Percentiles rank a stretch among this genome's conserved stretches.
Evolutionary conservation across 1,284 basidiomycete genomes (phyloP).

Genomic region (Cerrena zonata): DNA sequence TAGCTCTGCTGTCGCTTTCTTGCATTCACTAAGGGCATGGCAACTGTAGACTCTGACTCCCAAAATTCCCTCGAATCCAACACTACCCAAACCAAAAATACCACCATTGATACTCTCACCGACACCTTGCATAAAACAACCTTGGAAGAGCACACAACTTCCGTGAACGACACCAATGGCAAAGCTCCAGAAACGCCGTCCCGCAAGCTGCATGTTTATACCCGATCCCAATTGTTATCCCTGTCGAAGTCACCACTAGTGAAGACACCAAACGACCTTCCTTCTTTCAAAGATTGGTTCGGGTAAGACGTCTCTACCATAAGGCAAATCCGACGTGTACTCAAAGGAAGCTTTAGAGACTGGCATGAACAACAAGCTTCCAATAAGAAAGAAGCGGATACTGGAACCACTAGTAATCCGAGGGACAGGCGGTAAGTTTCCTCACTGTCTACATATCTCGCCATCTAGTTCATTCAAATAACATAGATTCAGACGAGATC

Average conservation of each 20-base stretch:
- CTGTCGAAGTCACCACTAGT: conserved; percentile 77
- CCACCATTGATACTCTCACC: conserved; percentile 25
- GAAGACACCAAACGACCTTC: conserved; percentile 67
- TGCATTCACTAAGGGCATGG: conserved; percentile 17
- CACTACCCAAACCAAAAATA: conserved; percentile 14
- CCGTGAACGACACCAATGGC: conserved; percentile 24
- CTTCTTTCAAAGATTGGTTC: conserved; percentile 79
- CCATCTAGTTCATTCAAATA: conserved; percentile 15
- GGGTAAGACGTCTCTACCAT: conserved; percentile 48
- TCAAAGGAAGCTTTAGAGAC: conserved; percentile 29
- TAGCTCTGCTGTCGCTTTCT: conserved; percentile 13
- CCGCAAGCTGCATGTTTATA: conserved; percentile 56
- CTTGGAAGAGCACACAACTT: conserved; percentile 27
- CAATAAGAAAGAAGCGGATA: conserved; percentile 63
- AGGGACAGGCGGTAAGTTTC: conserved; percentile 56
- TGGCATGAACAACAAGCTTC: conserved; percentile 55
- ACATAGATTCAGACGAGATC: conserved; percentile 65
- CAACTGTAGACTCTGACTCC: conserved; percentile 17
- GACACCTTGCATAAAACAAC: conserved; percentile 33
- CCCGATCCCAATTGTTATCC: conserved; percentile 58
- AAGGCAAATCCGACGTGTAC: conserved; percentile 9
- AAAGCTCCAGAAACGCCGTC: conserved; percentile 23
- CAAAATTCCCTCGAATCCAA: conserved; percentile 12
- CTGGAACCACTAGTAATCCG: conserved; percentile 40
- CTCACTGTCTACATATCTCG: conserved; percentile 9